phyloP scores from a whole-genome alignment of 129 eudicot genomes.

The Logfia minima region DNA sequence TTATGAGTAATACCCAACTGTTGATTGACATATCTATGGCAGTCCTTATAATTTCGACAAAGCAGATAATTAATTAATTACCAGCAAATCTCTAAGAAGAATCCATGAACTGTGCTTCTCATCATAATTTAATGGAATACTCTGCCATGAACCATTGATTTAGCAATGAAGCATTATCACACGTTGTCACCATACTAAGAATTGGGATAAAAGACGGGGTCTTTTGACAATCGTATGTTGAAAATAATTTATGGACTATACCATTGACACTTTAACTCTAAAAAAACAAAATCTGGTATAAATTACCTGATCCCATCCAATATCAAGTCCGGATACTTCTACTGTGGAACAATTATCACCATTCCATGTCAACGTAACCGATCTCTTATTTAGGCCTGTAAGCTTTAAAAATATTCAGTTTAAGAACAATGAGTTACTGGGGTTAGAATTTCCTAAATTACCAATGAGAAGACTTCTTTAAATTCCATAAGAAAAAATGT shows the following conservation, averaged over 20 bases:
- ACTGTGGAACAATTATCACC: slow-evolving; percentile 62
- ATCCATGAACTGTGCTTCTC: slow-evolving; percentile 65
- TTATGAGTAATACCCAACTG: background rate
- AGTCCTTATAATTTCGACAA: slow-evolving; percentile 1
- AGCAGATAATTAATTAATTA: slow-evolving; percentile 29
- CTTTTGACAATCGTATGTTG: background rate
- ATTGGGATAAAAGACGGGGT: background rate
- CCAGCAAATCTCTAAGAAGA: slow-evolving; percentile 82
- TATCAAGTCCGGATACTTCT: slow-evolving; percentile 90
- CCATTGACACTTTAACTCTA: background rate
- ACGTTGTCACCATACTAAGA: slow-evolving; percentile 1
- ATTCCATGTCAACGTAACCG: slow-evolving; percentile 65
- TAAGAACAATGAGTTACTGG: slow-evolving; percentile 9
- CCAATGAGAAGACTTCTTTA: background rate
- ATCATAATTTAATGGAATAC: slow-evolving; percentile 58
- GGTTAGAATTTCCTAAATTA: background rate
- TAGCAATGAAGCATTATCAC: background rate
- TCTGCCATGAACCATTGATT: slow-evolving; percentile 44
- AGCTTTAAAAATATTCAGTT: slow-evolving; percentile 49
- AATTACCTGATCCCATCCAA: slow-evolving; percentile 96
- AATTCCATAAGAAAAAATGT: background rate
- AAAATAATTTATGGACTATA: background rate
- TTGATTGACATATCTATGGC: background rate
- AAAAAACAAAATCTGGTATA: background rate
- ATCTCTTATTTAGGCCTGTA: slow-evolving; percentile 72